Percentiles rank a stretch among this genome's conserved stretches.
These are phyloP conservation scores for Dacryopinax primogenitus DNA, from an alignment of 768 basidiomycete genomes.

Conservation along the genomic window DNA sequence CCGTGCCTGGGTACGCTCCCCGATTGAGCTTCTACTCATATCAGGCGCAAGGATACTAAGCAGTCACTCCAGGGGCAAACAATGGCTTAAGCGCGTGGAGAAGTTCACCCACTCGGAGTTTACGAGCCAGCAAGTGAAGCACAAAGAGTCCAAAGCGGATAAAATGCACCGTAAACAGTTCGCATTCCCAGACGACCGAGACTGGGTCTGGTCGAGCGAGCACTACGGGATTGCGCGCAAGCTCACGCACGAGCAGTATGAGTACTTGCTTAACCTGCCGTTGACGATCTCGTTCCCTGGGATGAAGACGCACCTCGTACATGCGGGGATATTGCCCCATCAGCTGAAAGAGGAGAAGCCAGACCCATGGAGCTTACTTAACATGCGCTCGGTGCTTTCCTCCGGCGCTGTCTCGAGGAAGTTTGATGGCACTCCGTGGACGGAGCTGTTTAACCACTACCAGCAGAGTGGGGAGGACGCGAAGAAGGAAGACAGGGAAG, in stretches of 20 bases:
- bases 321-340: conserved; percentile 67
- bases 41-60: conserved; percentile 11
- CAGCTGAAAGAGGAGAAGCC: conserved; percentile 62
- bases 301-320: conserved; percentile 64
- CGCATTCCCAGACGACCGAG: conserved; percentile 35
- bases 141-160: conserved; percentile 30
- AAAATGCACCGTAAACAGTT: conserved; percentile 13
- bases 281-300: conserved; percentile 60
- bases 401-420: conserved; percentile 35
- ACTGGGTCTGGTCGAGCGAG: conserved; percentile 60
- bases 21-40: background rate
- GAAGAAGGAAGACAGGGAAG: conserved; percentile 24
- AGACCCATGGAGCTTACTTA: conserved; percentile 62
- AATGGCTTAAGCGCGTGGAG: conserved; percentile 21
- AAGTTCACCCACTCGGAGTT: conserved; percentile 25
- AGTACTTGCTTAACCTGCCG: conserved; percentile 66
- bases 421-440: conserved; percentile 48
- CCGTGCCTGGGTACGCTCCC: conserved; percentile 19
- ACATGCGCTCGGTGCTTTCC: conserved; percentile 48
- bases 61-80: conserved; percentile 21
- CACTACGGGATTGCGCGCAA: conserved; percentile 65
- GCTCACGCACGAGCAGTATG: conserved; percentile 39
- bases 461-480: conserved; percentile 31
- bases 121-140: conserved; percentile 22
- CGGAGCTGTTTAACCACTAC: conserved; percentile 56